phyloP scores from a whole-genome alignment of 208 protist genomes.

The Wallacemonas sp. region DNA sequence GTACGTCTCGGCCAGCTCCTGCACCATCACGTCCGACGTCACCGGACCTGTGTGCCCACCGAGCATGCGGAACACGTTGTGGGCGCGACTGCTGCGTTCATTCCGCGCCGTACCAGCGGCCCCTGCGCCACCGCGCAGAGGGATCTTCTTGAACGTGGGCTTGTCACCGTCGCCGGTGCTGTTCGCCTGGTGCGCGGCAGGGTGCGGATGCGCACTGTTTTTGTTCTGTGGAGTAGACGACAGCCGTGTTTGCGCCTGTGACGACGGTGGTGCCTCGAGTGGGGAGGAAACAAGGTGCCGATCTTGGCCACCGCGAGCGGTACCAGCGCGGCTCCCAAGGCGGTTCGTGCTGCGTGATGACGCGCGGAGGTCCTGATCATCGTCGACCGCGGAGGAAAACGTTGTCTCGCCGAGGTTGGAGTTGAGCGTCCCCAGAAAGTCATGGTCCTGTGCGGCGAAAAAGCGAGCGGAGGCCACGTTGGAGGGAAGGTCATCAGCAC shows the following conservation, averaged over 20 bases:
- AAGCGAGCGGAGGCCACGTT: neutral
- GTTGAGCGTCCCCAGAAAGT: neutral
- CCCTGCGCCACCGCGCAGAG: neutral
- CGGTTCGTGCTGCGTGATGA: neutral
- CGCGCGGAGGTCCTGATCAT: too few species aligned
- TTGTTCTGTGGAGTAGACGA: too few species aligned
- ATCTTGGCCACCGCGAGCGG: neutral
- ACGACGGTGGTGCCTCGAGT: neutral
- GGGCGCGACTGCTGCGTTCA: neutral
- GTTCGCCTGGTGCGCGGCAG: too few species aligned
- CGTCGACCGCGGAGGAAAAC: neutral
- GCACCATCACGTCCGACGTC: constrained; percentile 17
- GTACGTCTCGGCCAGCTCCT: constrained; percentile 35
- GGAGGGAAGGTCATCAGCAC: neutral
- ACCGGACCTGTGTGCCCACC: constrained; percentile 10
- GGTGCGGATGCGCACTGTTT: too few species aligned
- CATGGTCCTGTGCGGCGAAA: neutral
- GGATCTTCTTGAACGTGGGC: constrained; percentile 10
- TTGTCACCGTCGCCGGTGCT: neutral
- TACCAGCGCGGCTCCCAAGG: neutral
- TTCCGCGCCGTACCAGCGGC: neutral
- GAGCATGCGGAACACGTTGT: neutral
- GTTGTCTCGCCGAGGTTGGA: neutral
- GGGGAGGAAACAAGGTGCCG: neutral
- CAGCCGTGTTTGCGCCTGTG: neutral